Conservation (phyloP, 2,329 filamentous ascomycete species). For the Colletotrichum sansevieriae region DNA sequence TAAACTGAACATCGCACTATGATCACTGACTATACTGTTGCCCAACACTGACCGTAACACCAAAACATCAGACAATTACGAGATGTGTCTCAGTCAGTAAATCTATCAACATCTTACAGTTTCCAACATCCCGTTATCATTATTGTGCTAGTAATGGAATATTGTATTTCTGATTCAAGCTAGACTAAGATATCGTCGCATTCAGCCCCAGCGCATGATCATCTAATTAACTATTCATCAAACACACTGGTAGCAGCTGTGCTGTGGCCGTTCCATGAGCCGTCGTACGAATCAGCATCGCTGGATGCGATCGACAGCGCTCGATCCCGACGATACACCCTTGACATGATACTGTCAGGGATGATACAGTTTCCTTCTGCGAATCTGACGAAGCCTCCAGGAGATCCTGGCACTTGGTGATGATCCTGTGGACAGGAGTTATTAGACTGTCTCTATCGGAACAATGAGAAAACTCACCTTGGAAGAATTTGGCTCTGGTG, state of each 20-base stretch:
- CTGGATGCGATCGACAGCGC: slow-evolving; percentile 3
- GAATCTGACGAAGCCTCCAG: slow-evolving; percentile 5
- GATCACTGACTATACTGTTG: too few species aligned
- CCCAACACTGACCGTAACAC: background rate
- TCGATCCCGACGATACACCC: background rate
- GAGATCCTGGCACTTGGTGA: background rate
- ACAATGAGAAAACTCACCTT: slow-evolving; percentile 2
- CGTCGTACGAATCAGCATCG: slow-evolving; percentile 4
- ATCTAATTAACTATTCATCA: background rate
- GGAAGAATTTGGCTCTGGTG: background rate
- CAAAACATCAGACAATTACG: background rate
- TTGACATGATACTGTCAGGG: background rate
- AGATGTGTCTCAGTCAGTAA: background rate
- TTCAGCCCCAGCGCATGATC: background rate
- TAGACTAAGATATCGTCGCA: background rate
- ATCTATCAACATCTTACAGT: background rate
- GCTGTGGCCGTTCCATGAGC: slow-evolving; percentile 1
- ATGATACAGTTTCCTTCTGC: slow-evolving; percentile 1
- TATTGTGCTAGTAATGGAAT: background rate
- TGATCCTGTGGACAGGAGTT: background rate
- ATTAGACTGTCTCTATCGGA: background rate
- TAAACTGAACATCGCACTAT: too few species aligned
- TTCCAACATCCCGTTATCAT: background rate
- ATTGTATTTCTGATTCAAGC: background rate
- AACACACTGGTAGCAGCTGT: background rate